Conservation (phyloP, 352 stramenopile genomes). For the Saprolegnia diclina region DNA sequence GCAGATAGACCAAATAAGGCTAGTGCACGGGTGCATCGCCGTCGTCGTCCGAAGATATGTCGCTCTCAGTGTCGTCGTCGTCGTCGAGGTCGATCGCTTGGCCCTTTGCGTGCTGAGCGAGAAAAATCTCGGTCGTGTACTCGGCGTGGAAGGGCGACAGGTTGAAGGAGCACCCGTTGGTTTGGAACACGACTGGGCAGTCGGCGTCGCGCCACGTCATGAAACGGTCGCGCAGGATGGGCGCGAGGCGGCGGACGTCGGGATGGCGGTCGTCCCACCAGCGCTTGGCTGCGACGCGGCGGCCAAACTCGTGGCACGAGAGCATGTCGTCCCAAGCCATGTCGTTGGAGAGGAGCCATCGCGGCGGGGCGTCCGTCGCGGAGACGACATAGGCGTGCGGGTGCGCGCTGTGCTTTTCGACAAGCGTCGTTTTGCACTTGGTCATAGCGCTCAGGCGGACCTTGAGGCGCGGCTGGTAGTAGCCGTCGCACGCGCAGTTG, state of each 20-base stretch:
- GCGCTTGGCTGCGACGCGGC: not conserved
- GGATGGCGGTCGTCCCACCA: not conserved
- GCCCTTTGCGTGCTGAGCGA: not conserved
- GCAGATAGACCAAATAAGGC: too few relatives aligned
- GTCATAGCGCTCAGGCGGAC: not conserved
- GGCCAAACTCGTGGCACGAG: not conserved
- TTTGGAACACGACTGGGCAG: constrained; percentile 6
- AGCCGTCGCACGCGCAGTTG: constrained; percentile 7
- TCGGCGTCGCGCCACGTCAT: not conserved
- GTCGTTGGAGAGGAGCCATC: not conserved
- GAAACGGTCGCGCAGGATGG: not conserved
- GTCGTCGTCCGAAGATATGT: not conserved
- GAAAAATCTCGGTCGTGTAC: constrained; percentile 1
- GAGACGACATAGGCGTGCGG: not conserved
- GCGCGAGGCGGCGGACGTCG: not conserved
- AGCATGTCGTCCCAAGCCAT: constrained; percentile 4
- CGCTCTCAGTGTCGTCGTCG: not conserved
- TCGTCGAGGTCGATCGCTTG: not conserved
- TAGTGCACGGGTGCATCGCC: too few relatives aligned
- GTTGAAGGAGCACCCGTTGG: not conserved
- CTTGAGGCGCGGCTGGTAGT: not conserved
- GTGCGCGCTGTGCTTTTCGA: not conserved
- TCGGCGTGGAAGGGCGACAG: not conserved
- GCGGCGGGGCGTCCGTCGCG: not conserved
- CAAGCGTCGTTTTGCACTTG: not conserved